phyloP scores from a whole-genome alignment of 768 basidiomycete genomes.

The Asterophora parasitica region DNA sequence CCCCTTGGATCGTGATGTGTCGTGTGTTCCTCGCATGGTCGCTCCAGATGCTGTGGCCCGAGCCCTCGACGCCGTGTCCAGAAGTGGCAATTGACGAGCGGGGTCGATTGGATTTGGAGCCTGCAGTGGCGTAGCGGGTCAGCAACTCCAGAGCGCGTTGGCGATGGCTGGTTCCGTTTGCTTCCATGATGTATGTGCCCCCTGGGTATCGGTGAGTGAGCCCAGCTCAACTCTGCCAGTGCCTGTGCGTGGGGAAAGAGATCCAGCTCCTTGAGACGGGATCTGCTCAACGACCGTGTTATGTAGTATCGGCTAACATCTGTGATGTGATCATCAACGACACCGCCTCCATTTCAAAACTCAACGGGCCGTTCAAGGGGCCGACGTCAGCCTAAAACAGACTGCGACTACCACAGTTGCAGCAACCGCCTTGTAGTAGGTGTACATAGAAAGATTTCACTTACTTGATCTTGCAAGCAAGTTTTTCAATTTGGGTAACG shows the following conservation, averaged over 20 bases:
- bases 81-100: conserved; percentile 8
- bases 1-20: conserved; percentile 10
- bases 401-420: too few relatives aligned
- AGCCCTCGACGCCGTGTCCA: conserved; percentile 9
- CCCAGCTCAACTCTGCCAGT: conserved; percentile 19
- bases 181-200: conserved; percentile 10
- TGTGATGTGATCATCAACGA: neutral
- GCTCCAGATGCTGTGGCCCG: conserved; percentile 15
- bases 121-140: conserved; percentile 5
- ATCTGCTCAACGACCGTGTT: neutral
- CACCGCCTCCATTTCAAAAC: neutral
- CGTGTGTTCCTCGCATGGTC: conserved; percentile 14
- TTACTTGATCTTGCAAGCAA: too few relatives aligned
- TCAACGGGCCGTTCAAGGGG: too few relatives aligned
- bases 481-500: too few relatives aligned
- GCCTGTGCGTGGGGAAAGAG: conserved; percentile 11
- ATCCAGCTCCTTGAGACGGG: conserved; percentile 17
- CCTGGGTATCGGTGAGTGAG: conserved; percentile 14
- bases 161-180: conserved; percentile 18
- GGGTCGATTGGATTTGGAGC: neutral
- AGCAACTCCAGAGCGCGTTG: conserved; percentile 21
- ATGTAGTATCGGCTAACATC: neutral
- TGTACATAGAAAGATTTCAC: too few relatives aligned
- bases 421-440: too few relatives aligned
- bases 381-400: too few relatives aligned